Evolutionary conservation across 352 stramenopile genomes (phyloP), one percentile per base, ranked within the genome.

Genomic region (Sclerospora graminicola): DNA sequence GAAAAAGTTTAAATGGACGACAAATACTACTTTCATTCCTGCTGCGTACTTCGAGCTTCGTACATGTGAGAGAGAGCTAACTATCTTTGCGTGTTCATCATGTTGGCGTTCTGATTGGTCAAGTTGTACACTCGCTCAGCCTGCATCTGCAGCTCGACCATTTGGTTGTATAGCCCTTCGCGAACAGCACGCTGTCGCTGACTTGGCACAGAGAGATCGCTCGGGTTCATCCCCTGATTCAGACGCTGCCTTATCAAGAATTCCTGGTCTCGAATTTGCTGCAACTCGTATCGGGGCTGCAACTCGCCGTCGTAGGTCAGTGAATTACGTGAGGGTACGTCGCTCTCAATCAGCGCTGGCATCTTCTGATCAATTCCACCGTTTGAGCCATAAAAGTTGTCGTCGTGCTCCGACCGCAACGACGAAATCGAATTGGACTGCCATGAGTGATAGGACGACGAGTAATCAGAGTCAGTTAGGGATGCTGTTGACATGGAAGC

Each of bases 111-210:
- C 45, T 83, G 75, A 57, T 80, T 87, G 10, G 72, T 69, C 37
- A 84, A 49, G 42, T 82, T 79, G 60, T 87, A 83, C 14, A 72
- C 65, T 13, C 46, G 54, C 47, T 87, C 75, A 21, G 75, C 71
- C 20, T 76, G 56, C 54, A 84, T 69, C 40, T 83, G 75, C 43
- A 87, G 54, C 48, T 83, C 71, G 20, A 84, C 54, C 75, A 87
- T 84, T 45, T 87, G 69, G 48, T 84, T 83, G 61, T 87, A 87
- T 6, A 87, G 60, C 9, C 55, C 71, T 48, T 68, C 57, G 15
- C 72, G 74, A n/a, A 54, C 56, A 9, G 30, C 24, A 8, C 52
- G 43, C 7, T 41, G 41, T 16, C 48, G 44, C 10, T 57, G 56
- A 15, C 21, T 41, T 14, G 46, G 38, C 21, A 42, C 35, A 7